Evolutionary conservation across 805 yeast genomes (phyloP), one percentile per base, ranked within the genome.

Genomic region (Tetrapisispora namnaoensis): DNA sequence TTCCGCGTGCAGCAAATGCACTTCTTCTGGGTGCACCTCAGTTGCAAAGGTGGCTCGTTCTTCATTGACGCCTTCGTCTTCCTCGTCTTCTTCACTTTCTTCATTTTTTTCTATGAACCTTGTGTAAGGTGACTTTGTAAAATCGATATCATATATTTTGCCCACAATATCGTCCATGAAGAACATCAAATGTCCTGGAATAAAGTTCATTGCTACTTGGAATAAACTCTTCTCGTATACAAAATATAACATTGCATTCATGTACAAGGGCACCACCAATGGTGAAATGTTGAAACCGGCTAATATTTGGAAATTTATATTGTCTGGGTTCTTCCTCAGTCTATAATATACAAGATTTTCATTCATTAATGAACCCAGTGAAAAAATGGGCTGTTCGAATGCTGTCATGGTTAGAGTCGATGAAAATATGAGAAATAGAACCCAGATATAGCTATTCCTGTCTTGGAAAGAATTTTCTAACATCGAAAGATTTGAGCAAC

Each of bases 141-240:
- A 38, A 50, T 62, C 62, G 2, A 63, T 47, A 4, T 55, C 59
- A 45, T 65, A 65, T 18, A 63, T 46, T 44, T 53, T 58, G 8
- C 48, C 49, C 20, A 62, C 45, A 10, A 60, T 50, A 32, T 58
- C 62, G 39, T 62, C 67, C 44, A 57, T 16, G 49, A 61, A 65
- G 43, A 51, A 63, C 18, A 60, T 41, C 1, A 57, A 21, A 47
- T 65, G 69, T 2, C 61, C 67, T 27, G 69, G 66, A 18, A 62
- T 13, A 40, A 63, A 55, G 30, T 54, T 55, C 56, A 62, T 53
- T 8, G 55, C 48, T 13, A 62, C 54, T 30, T 61, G 59, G 10
- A 51, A 42, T 27, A 59, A 38, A 30, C 51, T 44, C 24, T 49
- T 49, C 11, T 53, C 47, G 30, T 53, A 49, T 6, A 52, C 53